Conservation (phyloP, 441 rosid genomes). For the Pelargonium citronellum region DNA sequence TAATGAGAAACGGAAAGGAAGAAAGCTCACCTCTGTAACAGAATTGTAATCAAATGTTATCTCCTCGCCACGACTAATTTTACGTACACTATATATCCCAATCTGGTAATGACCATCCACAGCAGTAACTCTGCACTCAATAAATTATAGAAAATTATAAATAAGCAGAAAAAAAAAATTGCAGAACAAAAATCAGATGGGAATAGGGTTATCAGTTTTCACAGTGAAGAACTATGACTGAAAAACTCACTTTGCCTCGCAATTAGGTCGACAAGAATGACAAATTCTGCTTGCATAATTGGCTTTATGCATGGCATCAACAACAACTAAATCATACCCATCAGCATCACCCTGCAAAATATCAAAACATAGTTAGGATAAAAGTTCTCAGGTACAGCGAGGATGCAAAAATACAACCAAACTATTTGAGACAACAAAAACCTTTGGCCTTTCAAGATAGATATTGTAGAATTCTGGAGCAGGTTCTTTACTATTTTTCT, state of each 20-base stretch:
- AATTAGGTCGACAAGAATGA: constrained; percentile 98
- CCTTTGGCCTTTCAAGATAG: constrained; percentile 99
- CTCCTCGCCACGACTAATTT: constrained; percentile 88
- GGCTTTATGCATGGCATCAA: constrained; percentile 99
- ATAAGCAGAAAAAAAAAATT: constrained; percentile 4
- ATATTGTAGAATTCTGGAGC: constrained; percentile 99
- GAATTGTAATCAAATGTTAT: constrained; percentile 98
- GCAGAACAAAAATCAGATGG: neutral
- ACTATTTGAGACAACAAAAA: constrained; percentile 24
- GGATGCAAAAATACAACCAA: constrained; percentile 9
- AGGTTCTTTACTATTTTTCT: constrained; percentile 88
- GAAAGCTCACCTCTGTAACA: constrained; percentile 79
- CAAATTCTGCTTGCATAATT: constrained; percentile 99
- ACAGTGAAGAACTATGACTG: neutral
- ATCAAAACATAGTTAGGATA: constrained; percentile 23
- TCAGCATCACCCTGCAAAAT: constrained; percentile 90
- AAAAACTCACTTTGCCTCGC: constrained; percentile 89
- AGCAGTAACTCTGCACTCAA: constrained; percentile 83
- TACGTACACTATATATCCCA: constrained; percentile 81
- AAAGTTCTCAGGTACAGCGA: constrained; percentile 19
- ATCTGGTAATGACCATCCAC: constrained; percentile 98
- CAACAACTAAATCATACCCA: constrained; percentile 98
- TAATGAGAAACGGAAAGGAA: constrained; percentile 22
- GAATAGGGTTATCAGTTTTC: neutral
- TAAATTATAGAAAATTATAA: constrained; percentile 17